phyloP scores from a whole-genome alignment of 2,329 filamentous ascomycete species.

The Exophiala oligosperma region DNA sequence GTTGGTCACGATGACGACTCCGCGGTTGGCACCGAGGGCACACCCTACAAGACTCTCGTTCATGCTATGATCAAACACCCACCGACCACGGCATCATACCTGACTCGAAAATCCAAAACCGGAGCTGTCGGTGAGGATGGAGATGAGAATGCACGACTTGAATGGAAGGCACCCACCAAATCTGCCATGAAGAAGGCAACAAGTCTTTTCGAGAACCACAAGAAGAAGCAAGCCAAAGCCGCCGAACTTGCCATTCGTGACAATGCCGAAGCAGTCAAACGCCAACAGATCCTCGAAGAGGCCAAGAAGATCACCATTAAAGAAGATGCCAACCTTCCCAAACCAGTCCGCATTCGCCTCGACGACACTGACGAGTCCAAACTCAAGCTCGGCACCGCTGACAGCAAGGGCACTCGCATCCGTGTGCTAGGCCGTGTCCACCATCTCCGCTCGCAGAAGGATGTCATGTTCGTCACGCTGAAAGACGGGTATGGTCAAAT shows the following conservation, averaged over 20 bases:
- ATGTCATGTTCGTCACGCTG: constrained; percentile 82
- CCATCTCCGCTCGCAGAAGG: constrained; percentile 77
- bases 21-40: constrained; percentile 67
- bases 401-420: constrained; percentile 68
- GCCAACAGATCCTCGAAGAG: constrained; percentile 72
- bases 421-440: constrained; percentile 82
- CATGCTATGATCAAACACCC: constrained; percentile 74
- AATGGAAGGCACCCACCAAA: constrained; percentile 82
- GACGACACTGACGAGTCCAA: constrained; percentile 65
- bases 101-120: constrained; percentile 67
- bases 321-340: constrained; percentile 72
- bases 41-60: constrained; percentile 79
- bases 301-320: constrained; percentile 73
- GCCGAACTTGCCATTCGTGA: constrained; percentile 70
- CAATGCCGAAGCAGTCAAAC: constrained; percentile 70
- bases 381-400: constrained; percentile 56
- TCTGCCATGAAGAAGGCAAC: constrained; percentile 82
- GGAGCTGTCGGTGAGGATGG: constrained; percentile 61
- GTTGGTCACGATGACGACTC: constrained; percentile 68
- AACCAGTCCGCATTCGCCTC: constrained; percentile 73
- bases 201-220: constrained; percentile 70
- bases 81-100: constrained; percentile 62
- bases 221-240: constrained; percentile 82
- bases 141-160: constrained; percentile 62
- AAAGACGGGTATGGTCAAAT: constrained; percentile 81